Conservation (phyloP, 768 basidiomycete genomes). For the Tylopilus vinaceipallidus region DNA sequence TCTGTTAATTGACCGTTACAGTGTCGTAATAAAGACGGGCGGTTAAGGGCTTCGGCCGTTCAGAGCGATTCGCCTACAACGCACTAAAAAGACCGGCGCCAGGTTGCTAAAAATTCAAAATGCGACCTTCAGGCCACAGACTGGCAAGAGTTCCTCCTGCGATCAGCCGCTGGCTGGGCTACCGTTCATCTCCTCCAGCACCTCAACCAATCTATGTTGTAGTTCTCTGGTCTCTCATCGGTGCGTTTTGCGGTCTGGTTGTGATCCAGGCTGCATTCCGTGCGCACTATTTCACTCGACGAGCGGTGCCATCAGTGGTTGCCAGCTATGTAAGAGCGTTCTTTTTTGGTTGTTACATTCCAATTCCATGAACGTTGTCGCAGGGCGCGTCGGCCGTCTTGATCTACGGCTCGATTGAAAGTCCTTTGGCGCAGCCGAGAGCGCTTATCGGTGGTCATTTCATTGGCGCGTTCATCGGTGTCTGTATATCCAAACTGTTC, state of each 20-base stretch:
- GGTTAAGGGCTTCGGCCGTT: too few species aligned
- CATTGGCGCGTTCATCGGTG: constrained; percentile 42
- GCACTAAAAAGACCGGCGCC: neutral
- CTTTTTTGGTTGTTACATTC: too few species aligned
- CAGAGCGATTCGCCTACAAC: neutral
- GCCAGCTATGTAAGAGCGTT: constrained; percentile 23
- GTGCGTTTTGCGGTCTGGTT: constrained; percentile 49
- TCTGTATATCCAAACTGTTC: constrained; percentile 53
- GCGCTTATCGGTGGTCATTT: constrained; percentile 46
- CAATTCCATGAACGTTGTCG: too few species aligned
- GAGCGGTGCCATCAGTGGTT: constrained; percentile 32
- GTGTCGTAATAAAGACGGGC: too few species aligned
- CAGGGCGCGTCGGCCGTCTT: constrained; percentile 58
- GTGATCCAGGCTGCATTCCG: constrained; percentile 51
- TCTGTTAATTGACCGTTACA: too few species aligned
- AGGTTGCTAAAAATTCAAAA: neutral
- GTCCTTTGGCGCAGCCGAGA: constrained; percentile 53
- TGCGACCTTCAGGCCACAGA: neutral
- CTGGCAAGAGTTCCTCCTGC: neutral
- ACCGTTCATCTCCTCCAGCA: constrained; percentile 9
- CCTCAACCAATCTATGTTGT: constrained; percentile 2
- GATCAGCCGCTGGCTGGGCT: constrained; percentile 14
- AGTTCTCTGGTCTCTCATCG: constrained; percentile 47
- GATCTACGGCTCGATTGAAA: constrained; percentile 52
- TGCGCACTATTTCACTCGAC: constrained; percentile 44